Base-by-base conservation (phyloP, 305 asterid species). In the Ilex paraguariensis region DNA sequence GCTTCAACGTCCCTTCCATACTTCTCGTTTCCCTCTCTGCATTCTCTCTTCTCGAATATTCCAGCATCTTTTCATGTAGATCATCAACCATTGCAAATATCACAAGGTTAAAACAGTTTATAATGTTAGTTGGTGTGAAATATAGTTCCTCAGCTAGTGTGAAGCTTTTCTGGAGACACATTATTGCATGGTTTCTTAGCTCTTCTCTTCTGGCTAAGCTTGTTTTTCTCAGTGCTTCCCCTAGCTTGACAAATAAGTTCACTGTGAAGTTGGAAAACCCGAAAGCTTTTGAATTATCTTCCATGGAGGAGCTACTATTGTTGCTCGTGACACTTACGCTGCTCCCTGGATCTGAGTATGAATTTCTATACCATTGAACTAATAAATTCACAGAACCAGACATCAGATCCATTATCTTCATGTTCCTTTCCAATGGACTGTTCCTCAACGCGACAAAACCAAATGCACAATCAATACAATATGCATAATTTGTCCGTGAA, bases 121-220 rank as follows among this genome's bases (percentile, higher is more conserved):
- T 73, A 28, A 91, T 85, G 70, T 83, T 87, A 7, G 86, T 64
- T 2, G 97, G 90, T 3, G 85, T 78, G 70, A 83, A 86, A 46
- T 85, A 66, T 6, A 92, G 71, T 10, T 92, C 98, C 74, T 87
- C 98, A 0, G 83, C 98, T 15, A 83, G 65, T 13, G 73, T 2
- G 73, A 91, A 90, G 80, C 94, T 82, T 63, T 69, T 85, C 55
- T 87, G 82, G 11, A 92, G 84, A 3, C 97, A 90, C 16, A 59
- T 15, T 15, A 92, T 80, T 0, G 98, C 95, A 0, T 90, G 97
- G 85, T 92, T 92, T 65, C 98, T 60, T 10, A 88, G 87, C 60
- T 92, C 96, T 56, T 90, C 98, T 69, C 98, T 68, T 56, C 98
- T 79, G 0, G 98, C 95, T 54, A 92, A 76, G 76, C 96, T 90